These are phyloP conservation scores for Coffea canephora DNA, from an alignment of 257 asterid genomes.

Conservation along the genomic window DNA sequence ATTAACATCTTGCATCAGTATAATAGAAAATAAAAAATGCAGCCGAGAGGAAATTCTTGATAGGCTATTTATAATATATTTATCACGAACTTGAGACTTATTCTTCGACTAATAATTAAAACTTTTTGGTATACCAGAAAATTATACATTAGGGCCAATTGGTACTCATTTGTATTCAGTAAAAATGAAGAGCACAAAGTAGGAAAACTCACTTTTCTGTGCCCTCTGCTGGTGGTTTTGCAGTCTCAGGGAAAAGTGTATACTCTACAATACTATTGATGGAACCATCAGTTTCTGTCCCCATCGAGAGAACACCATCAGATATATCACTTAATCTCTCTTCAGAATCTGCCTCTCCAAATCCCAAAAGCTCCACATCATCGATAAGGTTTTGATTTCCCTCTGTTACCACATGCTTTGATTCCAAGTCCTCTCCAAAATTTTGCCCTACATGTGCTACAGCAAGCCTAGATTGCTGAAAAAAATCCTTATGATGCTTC, in stretches of 20 bases:
- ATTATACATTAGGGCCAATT: not conserved
- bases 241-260: constrained; percentile 73
- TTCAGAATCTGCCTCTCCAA: constrained; percentile 81
- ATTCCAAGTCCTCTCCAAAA: constrained; percentile 33
- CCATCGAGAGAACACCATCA: constrained; percentile 92
- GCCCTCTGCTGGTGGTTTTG: constrained; percentile 50
- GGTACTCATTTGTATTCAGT: not conserved
- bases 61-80: not conserved
- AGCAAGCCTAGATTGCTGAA: constrained; percentile 71
- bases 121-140: not conserved
- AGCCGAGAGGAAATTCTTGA: not conserved
- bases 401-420: constrained; percentile 33
- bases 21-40: not conserved
- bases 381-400: constrained; percentile 42
- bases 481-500: constrained; percentile 73
- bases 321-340: constrained; percentile 95
- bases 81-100: not conserved
- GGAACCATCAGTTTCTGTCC: constrained; percentile 88
- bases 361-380: constrained; percentile 64
- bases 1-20: not conserved
- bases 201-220: constrained; percentile 59
- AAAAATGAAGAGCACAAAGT: not conserved
- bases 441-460: constrained; percentile 35
- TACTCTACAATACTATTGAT: constrained; percentile 72
- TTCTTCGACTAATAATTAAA: not conserved